These are phyloP conservation scores for Hyphopichia fennica DNA, from an alignment of 1,139 yeast genomes.

Conservation along the genomic window DNA sequence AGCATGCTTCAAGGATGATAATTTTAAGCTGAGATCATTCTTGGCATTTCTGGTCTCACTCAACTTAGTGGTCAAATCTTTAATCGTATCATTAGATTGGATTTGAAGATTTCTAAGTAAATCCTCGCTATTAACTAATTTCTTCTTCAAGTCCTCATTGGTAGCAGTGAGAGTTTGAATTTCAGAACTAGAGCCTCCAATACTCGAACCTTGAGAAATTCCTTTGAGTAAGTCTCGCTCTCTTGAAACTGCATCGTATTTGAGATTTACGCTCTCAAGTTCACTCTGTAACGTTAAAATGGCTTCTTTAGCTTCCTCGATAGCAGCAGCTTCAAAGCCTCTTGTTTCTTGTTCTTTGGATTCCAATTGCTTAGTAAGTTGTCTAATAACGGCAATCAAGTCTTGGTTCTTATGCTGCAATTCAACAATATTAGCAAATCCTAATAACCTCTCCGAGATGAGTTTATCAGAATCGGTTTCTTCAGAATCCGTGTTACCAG, in stretches of 20 bases:
- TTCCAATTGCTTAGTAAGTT: conserved; percentile 70
- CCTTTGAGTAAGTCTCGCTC: conserved; percentile 69
- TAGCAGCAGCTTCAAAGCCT: conserved; percentile 55
- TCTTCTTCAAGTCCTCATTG: conserved; percentile 27
- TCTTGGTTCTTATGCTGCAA: conserved; percentile 75
- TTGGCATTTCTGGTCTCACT: conserved; percentile 23
- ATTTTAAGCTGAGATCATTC: conserved; percentile 32
- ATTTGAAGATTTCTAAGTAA: conserved; percentile 30
- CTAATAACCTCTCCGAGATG: conserved; percentile 71
- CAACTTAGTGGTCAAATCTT: conserved; percentile 28
- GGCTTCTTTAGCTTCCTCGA: conserved; percentile 76
- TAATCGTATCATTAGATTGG: conserved; percentile 24
- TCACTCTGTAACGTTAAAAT: conserved; percentile 67
- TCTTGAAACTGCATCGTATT: conserved; percentile 52
- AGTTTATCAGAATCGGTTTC: conserved; percentile 69
- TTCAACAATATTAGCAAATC: conserved; percentile 66
- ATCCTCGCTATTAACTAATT: conserved; percentile 28
- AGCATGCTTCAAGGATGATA: conserved; percentile 31
- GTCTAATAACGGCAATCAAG: conserved; percentile 64
- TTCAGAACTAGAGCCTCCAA: conserved; percentile 11
- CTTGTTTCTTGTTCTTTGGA: conserved; percentile 40
- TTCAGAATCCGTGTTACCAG: conserved; percentile 30
- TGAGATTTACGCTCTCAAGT: conserved; percentile 49
- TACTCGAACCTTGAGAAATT: conserved; percentile 20
- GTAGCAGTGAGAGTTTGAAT: conserved; percentile 28